phyloP scores from a whole-genome alignment of 306 rosid genomes.

The Fragaria iinumae region DNA sequence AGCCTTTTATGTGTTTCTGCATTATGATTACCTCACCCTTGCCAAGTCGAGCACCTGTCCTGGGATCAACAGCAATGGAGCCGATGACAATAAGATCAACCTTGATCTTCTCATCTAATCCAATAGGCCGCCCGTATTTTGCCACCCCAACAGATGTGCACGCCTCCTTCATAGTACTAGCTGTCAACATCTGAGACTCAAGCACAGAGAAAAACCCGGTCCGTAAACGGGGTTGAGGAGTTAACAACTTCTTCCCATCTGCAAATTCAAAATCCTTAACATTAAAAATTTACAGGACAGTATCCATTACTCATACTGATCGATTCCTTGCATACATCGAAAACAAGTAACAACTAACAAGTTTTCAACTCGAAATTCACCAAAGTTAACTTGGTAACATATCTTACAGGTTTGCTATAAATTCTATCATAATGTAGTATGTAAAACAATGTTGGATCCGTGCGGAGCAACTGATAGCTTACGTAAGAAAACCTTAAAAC shows the following conservation, averaged over 20 bases:
- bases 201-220: slow-evolving; percentile 89
- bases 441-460: neutral
- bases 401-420: neutral
- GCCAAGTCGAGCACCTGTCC: slow-evolving; percentile 88
- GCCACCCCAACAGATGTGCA: slow-evolving; percentile 87
- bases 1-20: neutral
- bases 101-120: slow-evolving; percentile 77
- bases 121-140: slow-evolving; percentile 72
- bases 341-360: neutral
- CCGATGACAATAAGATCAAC: slow-evolving; percentile 86
- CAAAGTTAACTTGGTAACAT: neutral
- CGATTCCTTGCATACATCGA: neutral
- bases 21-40: slow-evolving; percentile 76
- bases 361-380: neutral
- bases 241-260: slow-evolving; percentile 78
- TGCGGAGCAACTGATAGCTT: neutral
- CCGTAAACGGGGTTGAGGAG: slow-evolving; percentile 88
- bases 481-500: slow-evolving; percentile 14
- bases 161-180: slow-evolving; percentile 57
- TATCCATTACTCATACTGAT: neutral
- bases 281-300: neutral
- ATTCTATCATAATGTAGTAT: neutral
- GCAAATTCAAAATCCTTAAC: slow-evolving; percentile 10
- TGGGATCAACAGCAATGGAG: slow-evolving; percentile 89
- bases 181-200: slow-evolving; percentile 45